Percentiles rank a stretch among this genome's conserved stretches.
phyloP scores from a whole-genome alignment of 1,139 yeast genomes.

The Groenewaldozyma auringiensis region DNA sequence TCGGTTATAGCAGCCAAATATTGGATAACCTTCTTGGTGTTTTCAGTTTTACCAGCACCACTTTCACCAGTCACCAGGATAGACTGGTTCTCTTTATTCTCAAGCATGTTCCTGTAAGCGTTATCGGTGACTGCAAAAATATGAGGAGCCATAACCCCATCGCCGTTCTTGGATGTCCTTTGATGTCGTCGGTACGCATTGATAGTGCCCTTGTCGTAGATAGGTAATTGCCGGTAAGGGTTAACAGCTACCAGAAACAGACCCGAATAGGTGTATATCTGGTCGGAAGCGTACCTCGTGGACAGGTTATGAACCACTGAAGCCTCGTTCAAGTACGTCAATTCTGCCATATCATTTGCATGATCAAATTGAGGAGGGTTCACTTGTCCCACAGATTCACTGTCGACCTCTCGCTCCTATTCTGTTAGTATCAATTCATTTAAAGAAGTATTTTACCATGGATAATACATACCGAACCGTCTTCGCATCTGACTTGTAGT shows the following conservation, averaged over 20 bases:
- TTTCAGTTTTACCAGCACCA: constrained; percentile 98
- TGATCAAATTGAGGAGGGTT: constrained; percentile 91
- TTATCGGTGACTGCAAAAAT: constrained; percentile 87
- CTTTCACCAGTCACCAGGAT: constrained; percentile 96
- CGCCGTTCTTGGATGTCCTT: constrained; percentile 38
- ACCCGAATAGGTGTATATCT: constrained; percentile 77
- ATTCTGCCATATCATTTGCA: constrained; percentile 91
- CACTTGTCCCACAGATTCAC: constrained; percentile 47
- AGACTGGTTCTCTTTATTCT: constrained; percentile 71
- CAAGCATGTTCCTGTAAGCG: constrained; percentile 70
- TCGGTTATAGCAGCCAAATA: constrained; percentile 72
- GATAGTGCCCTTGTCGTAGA: constrained; percentile 58
- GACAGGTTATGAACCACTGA: constrained; percentile 79
- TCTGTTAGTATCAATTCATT: constrained; percentile 3
- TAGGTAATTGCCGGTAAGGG: constrained; percentile 74
- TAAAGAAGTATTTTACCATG: background rate
- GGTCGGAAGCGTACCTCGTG: constrained; percentile 66
- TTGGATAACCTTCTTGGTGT: constrained; percentile 92
- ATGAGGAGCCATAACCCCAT: constrained; percentile 51
- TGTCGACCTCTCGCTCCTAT: constrained; percentile 38
- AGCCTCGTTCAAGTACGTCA: constrained; percentile 91
- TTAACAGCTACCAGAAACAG: constrained; percentile 91
- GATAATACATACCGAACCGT: constrained; percentile 35
- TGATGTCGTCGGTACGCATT: constrained; percentile 37
- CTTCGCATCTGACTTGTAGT: constrained; percentile 46